Percentiles rank a stretch among this genome's conserved stretches.
These are phyloP conservation scores for Trametes villosa DNA, from an alignment of 768 basidiomycete species.

Conservation along the genomic window DNA sequence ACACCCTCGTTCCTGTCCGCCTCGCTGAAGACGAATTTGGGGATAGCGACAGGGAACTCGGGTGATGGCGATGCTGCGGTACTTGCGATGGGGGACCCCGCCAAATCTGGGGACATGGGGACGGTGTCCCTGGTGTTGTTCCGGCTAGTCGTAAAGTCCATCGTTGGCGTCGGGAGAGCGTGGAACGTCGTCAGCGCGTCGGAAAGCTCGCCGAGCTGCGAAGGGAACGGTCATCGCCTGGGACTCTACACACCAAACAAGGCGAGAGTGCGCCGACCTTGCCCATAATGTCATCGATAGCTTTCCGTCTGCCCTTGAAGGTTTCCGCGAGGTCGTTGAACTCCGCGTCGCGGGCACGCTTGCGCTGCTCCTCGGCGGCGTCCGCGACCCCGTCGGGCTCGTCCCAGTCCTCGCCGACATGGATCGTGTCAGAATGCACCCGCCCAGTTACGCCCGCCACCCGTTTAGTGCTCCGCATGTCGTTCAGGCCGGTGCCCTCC, in stretches of 20 bases:
- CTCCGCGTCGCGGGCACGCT: slow-evolving; percentile 60
- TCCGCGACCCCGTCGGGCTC: slow-evolving; percentile 56
- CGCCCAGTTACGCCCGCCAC: slow-evolving; percentile 20
- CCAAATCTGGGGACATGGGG: slow-evolving; percentile 27
- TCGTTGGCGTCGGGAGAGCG: slow-evolving; percentile 45
- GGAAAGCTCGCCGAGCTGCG: slow-evolving; percentile 60
- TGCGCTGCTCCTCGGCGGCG: slow-evolving; percentile 58
- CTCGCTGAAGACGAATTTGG: slow-evolving; percentile 16
- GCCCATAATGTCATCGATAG: slow-evolving; percentile 72
- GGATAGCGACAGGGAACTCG: slow-evolving; percentile 13
- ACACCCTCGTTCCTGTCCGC: slow-evolving; percentile 18
- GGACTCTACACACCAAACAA: background rate
- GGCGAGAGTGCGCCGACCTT: slow-evolving; percentile 52
- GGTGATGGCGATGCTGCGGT: slow-evolving; percentile 29
- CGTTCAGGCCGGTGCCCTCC: slow-evolving; percentile 61
- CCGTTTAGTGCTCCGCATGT: slow-evolving; percentile 26
- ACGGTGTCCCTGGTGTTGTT: slow-evolving; percentile 39
- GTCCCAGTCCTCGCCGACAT: slow-evolving; percentile 47
- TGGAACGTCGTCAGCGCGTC: slow-evolving; percentile 48
- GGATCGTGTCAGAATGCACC: slow-evolving; percentile 49
- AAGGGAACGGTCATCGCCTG: slow-evolving; percentile 13
- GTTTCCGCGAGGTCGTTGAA: slow-evolving; percentile 69
- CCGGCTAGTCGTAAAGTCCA: slow-evolving; percentile 41
- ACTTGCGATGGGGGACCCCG: slow-evolving; percentile 25
- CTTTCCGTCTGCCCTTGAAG: slow-evolving; percentile 70